Base-by-base conservation (phyloP, 139 green algal genomes). In the Chlorella sp. region DNA sequence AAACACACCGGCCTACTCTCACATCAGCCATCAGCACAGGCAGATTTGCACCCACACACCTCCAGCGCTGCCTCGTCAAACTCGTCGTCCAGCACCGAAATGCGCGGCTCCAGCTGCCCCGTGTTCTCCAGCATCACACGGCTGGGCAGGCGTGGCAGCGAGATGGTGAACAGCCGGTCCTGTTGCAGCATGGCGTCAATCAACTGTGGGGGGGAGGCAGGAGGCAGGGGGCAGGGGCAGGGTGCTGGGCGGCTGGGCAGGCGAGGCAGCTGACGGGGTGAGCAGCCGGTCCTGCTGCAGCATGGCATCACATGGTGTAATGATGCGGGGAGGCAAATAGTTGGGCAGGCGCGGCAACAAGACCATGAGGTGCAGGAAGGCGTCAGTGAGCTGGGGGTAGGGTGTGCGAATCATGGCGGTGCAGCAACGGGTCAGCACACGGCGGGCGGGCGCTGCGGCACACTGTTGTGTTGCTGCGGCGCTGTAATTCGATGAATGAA, bases 111-210 rank as follows among this genome's bases (percentile, higher is more conserved):
- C 61, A 99, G 93, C 87, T 95, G 89, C 18, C 91, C 92, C 19
- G 92, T 80, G 42, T 90, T 85, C 92, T 98, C 95, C 73, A 99
- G 88, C 28, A 80, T 90, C 21, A 81, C 94, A 93, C 97, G 95
- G 32, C 87, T 60, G 0, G 97, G 96, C 81, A 99, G 93, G 68
- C 97, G 94, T 0, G 97, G 97, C 84, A 99, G 93, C 0, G 97
- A 94, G 24, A 99, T 98, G 92, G 99, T 96, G 90, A 99, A 99
- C 87, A 98, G 86, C 91, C 97, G 96, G 91, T 99, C 97, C 76
- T 93, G 94, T n/a, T 91, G 89, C 60, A 99, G 94, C 95, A 99
- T 96, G 71, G 96, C 85, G 79, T 99, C 97, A 24, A 99, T 93
- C 9, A 97, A 73, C 88, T 91, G 81, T 48, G 53, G 32, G 7